phyloP scores from a whole-genome alignment of 768 basidiomycete species.

The Arthromyces matolae region DNA sequence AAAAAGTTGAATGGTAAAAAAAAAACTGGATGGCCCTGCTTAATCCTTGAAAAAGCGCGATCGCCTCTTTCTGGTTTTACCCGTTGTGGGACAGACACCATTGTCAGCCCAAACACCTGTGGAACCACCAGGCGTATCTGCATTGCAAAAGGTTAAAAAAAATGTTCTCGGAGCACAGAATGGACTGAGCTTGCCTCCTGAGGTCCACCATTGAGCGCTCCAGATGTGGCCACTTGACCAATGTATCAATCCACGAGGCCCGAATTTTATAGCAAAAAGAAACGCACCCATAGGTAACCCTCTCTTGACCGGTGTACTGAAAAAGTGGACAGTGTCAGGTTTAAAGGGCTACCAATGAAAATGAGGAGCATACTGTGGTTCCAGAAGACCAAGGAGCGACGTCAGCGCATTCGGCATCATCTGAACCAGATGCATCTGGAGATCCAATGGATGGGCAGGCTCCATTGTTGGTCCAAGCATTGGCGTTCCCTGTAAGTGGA shows the following conservation, averaged over 20 bases:
- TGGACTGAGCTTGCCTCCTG: too few relatives aligned
- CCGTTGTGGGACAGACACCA: constrained; percentile 4
- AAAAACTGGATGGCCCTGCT: not conserved
- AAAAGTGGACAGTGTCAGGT: not conserved
- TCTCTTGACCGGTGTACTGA: constrained; percentile 4
- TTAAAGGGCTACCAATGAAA: not conserved
- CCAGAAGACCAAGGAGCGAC: constrained; percentile 3
- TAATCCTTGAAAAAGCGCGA: constrained; percentile 6
- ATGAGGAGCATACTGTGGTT: constrained; percentile 1
- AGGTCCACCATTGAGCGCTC: constrained; percentile 10
- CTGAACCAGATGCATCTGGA: not conserved
- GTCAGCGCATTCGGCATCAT: not conserved
- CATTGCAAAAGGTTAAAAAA: not conserved
- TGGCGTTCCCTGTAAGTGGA: not conserved
- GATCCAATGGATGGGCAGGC: not conserved
- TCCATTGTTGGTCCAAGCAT: constrained; percentile 8
- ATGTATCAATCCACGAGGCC: not conserved
- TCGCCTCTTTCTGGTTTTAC: not conserved
- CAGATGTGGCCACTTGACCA: constrained; percentile 6
- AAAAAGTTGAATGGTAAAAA: not conserved
- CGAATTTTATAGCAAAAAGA: not conserved
- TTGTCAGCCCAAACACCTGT: constrained; percentile 11
- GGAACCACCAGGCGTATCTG: constrained; percentile 7
- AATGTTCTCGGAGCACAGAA: too few relatives aligned
- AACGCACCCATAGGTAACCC: constrained; percentile 2